Percentiles rank a stretch among this genome's conserved stretches.
phyloP scores from a whole-genome alignment of 805 yeast genomes.

The Teunomyces kruisii region DNA sequence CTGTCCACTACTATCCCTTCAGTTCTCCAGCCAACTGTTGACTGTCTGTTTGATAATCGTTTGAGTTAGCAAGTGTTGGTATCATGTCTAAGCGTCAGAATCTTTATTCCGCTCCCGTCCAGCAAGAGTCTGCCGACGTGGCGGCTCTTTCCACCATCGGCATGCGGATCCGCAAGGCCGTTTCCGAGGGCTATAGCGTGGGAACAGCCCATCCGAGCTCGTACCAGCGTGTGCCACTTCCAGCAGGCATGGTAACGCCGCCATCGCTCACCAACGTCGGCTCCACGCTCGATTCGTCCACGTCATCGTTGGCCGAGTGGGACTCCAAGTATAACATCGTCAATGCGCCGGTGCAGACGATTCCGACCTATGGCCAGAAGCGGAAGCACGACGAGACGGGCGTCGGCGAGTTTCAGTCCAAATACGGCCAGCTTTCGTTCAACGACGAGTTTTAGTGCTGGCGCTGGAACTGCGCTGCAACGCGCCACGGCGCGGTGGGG shows the following conservation, averaged over 20 bases:
- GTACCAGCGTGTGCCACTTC: slow-evolving; percentile 33
- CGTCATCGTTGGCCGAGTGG: slow-evolving; percentile 45
- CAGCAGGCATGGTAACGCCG: slow-evolving; percentile 40
- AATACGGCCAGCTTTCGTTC: slow-evolving; percentile 47
- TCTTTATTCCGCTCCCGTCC: not conserved
- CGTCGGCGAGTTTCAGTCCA: slow-evolving; percentile 21
- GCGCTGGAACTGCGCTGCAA: not conserved
- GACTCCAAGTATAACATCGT: slow-evolving; percentile 18
- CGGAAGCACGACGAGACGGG: slow-evolving; percentile 18
- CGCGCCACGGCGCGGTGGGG: not conserved
- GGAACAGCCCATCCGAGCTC: slow-evolving; percentile 7
- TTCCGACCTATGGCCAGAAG: slow-evolving; percentile 16
- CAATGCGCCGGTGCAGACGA: slow-evolving; percentile 11
- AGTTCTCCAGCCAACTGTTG: too few relatives aligned
- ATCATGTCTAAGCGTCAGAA: not conserved
- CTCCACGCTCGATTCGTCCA: slow-evolving; percentile 42
- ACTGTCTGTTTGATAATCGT: too few relatives aligned
- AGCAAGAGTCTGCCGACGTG: slow-evolving; percentile 25
- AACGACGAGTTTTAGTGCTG: slow-evolving; percentile 46
- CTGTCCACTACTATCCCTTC: too few relatives aligned
- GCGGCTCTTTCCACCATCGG: slow-evolving; percentile 56
- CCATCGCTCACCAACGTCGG: slow-evolving; percentile 44
- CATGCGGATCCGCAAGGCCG: slow-evolving; percentile 69
- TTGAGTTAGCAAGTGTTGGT: too few relatives aligned
- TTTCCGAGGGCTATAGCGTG: slow-evolving; percentile 56